These are phyloP conservation scores for Hibiscus trionum DNA, from an alignment of 345 rosid species.

Conservation along the genomic window DNA sequence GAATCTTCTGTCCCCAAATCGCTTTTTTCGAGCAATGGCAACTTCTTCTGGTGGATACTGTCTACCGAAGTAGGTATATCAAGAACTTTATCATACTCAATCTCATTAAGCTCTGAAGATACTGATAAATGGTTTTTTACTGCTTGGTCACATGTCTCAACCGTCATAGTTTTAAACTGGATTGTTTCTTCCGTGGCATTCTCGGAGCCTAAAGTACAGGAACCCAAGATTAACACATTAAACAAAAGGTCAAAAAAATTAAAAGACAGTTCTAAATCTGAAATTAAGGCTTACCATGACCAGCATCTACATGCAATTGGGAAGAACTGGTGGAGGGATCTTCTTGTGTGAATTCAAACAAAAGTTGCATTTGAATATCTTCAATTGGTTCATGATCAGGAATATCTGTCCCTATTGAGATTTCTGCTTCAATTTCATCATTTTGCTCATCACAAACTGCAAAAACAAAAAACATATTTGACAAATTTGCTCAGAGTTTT, in stretches of 20 bases:
- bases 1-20: conserved; percentile 58
- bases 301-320: conserved; percentile 11
- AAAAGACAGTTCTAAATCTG: background rate
- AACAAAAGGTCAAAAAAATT: background rate
- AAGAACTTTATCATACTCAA: conserved; percentile 55
- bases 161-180: conserved; percentile 38
- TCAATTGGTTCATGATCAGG: conserved; percentile 67
- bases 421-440: conserved; percentile 61
- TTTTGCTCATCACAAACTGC: conserved; percentile 42
- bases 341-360: conserved; percentile 14
- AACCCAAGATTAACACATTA: background rate
- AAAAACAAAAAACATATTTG: background rate
- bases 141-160: conserved; percentile 27
- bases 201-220: conserved; percentile 19
- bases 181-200: conserved; percentile 33
- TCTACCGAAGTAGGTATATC: conserved; percentile 55
- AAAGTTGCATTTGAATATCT: conserved; percentile 33
- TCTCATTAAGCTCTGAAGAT: conserved; percentile 33
- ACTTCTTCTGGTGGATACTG: conserved; percentile 45
- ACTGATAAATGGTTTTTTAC: conserved; percentile 18
- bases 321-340: conserved; percentile 23
- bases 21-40: conserved; percentile 43
- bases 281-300: conserved; percentile 30
- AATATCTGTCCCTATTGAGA: conserved; percentile 83
- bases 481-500: background rate